Base-by-base conservation (phyloP, 2,329 filamentous ascomycete species). In the Trichophyton equinum region DNA sequence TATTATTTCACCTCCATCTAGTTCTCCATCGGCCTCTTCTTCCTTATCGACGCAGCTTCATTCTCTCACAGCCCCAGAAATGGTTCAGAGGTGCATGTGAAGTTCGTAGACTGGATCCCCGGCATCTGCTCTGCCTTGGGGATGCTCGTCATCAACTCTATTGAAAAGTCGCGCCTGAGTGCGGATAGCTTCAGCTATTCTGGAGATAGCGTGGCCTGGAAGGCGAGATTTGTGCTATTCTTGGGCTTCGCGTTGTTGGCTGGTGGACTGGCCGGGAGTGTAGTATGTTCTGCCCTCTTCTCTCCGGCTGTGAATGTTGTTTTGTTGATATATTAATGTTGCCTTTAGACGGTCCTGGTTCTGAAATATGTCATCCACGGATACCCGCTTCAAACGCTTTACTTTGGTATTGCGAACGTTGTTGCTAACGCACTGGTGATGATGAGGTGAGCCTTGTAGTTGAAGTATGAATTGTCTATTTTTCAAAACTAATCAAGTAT, bases 131-230 rank as follows among this genome's bases (percentile, higher is more conserved):
- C 82, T 49, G 79, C 82, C 63, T 78, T 87, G 36, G 85, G 85
- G 63, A 87, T 87, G 85, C 78, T 87, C 58, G 83, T 87, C 67
- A 87, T 87, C 77, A 87, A 87, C 73, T 83, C 79, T 64, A 87
- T 88, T 68, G 85, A 88, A 69, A 87, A 87, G 74, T 81, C 82
- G 27, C 77, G 84, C 46, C 72, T 88, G 61, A 81, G 79, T 44
- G 83, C 82, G 38, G 85, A 87, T 69, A 82, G 77, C 68, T 87
- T 84, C 69, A 82, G 79, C 62, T 87, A 87, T 72, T 81, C 77
- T 58, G 84, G 84, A 2, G 82, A 81, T 62, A 82, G 83, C 1
- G 83, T 86, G 33, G 83, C 84, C n/a, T 87, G 85, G 85, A 87
- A 86, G 71, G 85, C 85, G 62, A 75, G 82, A 64, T 79, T 87